Base-by-base conservation (phyloP, 2,329 filamentous ascomycete genomes). In the Phoma sp. region DNA sequence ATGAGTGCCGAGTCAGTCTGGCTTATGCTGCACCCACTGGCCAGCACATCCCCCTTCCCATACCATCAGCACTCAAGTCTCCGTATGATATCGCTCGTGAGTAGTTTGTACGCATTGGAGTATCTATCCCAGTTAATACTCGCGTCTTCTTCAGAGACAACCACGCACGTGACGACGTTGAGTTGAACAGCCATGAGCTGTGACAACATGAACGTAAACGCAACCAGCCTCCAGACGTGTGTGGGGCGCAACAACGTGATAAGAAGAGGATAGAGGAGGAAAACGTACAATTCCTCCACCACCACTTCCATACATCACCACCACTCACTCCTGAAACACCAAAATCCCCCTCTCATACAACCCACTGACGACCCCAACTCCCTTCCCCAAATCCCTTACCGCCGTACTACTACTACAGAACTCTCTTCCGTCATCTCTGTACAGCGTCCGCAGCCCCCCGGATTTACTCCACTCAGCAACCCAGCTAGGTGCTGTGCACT, bases 301-400 rank as follows among this genome's bases (percentile, higher is more conserved):
- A 8, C 25, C 25, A 29, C 6, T 8, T 8, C 9, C 25, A 8
- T 10, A 5, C 25, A 10, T 8, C 12, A 12, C 6, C 5, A 13
- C 9, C 29, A 15, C 6, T 31, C 33, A 54, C 2, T 27, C 17
- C 51, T 63, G 72, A 50, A 76, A 75, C 5, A 76, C 62, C 51
- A 80, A 44, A 0, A 80, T 22, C 0, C 78, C 78, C 31, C 58
- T 67, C 38, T 77, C 77, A 57, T 80, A 80, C 33, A 80, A 58
- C 1, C 77, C 78, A 17, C 58, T 67, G 3, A 77, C 65, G 12
- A 80, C 58, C 1, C 73, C 73, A 0, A 78, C 41, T 0, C 72
- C 71, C 55, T 68, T 71, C 29, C 35, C 49, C 33, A 61, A 63
- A 65, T 80, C 78, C 53, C 77, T 70, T 22, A 74, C 75, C 9